Base-by-base conservation (phyloP, 1,284 basidiomycete genomes). In the Ustilago cynodontis region DNA sequence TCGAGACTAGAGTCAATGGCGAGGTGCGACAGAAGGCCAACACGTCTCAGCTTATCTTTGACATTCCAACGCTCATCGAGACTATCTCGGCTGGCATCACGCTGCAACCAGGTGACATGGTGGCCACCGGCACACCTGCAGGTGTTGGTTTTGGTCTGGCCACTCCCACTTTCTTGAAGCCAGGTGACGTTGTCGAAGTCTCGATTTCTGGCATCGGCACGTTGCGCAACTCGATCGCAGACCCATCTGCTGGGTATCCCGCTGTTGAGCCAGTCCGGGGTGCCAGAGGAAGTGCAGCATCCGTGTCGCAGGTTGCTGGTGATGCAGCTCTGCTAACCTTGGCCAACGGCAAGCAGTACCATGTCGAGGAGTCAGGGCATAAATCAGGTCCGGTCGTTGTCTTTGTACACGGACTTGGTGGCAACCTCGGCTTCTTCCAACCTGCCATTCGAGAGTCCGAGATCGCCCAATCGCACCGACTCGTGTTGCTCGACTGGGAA, bases 81-180 rank as follows among this genome's bases (percentile, higher is more conserved):
- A 58, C 55, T 14, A 58, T 58, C 41, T 58, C 55, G 55, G 39
- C 41, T n/a, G 55, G 55, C n/a, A 58, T 58, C 28, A 58, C 55
- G 18, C 39, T 58, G 11, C 55, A 58, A 26, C 55, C 55, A 22
- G 55, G 55, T 18, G 55, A 58, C 37, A 39, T 58, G 41, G 43
- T 58, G 8, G 55, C 55, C 9, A 43, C 55, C 1, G 55, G 55
- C 18, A 58, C 55, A n/a, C 55, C 55, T 29, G 55, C 55, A 43
- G 55, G 55, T 43, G 55, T 58, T 9, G 55, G 55, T 18, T 43
- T 58, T 20, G 55, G 55, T 26, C 22, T 58, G 28, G 14, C 35
- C 22, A 35, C 55, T 43, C 55, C 55, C 22, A 26, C 39, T n/a
- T 58, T 58, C 24, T n/a, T 58, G 20, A n/a, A 58, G 41, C 33